Base-by-base conservation (phyloP, 176 grass and related monocot genomes). In the Tillandsia fasciculata region DNA sequence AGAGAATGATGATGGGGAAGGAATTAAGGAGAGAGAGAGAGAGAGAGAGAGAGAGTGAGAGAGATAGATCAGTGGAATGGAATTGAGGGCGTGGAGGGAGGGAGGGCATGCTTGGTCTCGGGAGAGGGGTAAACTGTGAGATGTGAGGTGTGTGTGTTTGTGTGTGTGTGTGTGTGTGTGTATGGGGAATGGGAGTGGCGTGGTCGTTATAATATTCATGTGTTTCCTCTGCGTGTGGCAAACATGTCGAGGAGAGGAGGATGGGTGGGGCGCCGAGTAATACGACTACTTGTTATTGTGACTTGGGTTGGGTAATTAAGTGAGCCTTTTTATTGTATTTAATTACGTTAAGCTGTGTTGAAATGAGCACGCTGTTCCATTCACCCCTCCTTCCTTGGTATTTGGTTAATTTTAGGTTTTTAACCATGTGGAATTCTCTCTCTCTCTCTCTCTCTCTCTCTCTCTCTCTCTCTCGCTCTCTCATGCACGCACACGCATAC, bases 71-170 rank as follows among this genome's bases (percentile, higher is more conserved):
- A 76, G 65, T 24, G n/a, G 52, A 66, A 14, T 65, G 74, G 51
- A 11, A 77, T 66, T 65, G 50, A 65, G 64, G 72, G 72, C 73
- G 49, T 76, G 64, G 65, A 77, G 49, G 65, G 75, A 50, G 28
- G 74, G 56, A 77, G 53, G 28, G 75, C 75, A 77, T 77, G 75
- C 75, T 77, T 69, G 75, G 75, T 77, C 75, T 76, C 64, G 74
- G 64, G 47, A 9, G 65, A 51, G 64, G 51, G 52, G 49, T 76
- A 52, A 28, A 48, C 29, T 33, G 29, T 33, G 29, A 33, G 29
- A 5, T 42, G 33, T 42, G 33, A 42, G 33, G 33, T 42, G 33
- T 42, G 33, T 6, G 33, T 29, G 33, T 42, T 4, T 33, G 29
- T 0, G 29, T 3, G 33, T 42, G 5, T 1, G 4, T 42, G 4